phyloP scores from a whole-genome alignment of 1,284 basidiomycete species.

The Papiliotrema nemorosa region DNA sequence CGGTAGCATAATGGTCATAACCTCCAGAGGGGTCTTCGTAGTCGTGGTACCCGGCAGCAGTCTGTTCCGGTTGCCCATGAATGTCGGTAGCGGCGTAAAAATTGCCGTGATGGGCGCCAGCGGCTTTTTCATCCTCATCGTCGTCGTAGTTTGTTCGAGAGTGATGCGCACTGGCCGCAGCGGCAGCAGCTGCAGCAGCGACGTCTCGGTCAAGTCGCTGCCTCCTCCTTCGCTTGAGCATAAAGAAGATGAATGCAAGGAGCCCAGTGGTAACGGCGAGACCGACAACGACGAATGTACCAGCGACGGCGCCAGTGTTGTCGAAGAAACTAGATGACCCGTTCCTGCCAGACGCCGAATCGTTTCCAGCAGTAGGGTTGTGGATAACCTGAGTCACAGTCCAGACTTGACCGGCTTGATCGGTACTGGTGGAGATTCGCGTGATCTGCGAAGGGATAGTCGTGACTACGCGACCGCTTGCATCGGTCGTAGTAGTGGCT shows the following conservation, averaged over 20 bases:
- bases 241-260: constrained; percentile 44
- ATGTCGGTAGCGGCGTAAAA: constrained; percentile 41
- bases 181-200: constrained; percentile 48
- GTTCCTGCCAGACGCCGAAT: constrained; percentile 2
- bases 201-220: constrained; percentile 50
- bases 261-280: constrained; percentile 43
- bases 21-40: constrained; percentile 47
- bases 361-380: constrained; percentile 28
- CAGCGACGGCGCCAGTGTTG: constrained; percentile 50
- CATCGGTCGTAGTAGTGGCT: constrained; percentile 28
- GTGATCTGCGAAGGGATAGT: constrained; percentile 27
- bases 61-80: constrained; percentile 28
- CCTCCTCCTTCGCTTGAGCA: constrained; percentile 44
- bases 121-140: constrained; percentile 41
- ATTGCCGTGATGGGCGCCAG: constrained; percentile 45
- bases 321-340: constrained; percentile 39
- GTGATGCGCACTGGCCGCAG: constrained; percentile 38
- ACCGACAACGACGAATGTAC: constrained; percentile 50
- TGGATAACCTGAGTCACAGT: constrained; percentile 43
- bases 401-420: constrained; percentile 20
- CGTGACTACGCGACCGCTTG: constrained; percentile 19
- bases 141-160: constrained; percentile 45
- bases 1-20: constrained; percentile 47
- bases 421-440: constrained; percentile 17
- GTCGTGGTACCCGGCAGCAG: constrained; percentile 31